Conservation (phyloP, 2,329 filamentous ascomycete genomes). For the Cordyceps javanica region DNA sequence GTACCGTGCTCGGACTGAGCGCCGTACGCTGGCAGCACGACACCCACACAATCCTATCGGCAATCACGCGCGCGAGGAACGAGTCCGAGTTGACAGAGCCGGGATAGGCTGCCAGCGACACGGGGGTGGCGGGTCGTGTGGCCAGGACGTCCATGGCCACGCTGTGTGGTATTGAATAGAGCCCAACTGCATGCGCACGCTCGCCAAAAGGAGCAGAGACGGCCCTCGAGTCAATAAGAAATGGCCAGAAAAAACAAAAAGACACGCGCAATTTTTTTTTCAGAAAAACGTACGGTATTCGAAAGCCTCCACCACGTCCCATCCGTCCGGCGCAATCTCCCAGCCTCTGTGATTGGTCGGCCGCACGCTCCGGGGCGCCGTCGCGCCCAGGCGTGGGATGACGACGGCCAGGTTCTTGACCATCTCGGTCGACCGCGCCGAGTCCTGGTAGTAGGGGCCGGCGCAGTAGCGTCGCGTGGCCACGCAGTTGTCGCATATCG, state of each 20-base stretch:
- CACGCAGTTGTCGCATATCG: constrained; percentile 10
- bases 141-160: not conserved
- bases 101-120: not conserved
- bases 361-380: constrained; percentile 3
- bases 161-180: not conserved
- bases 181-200: not conserved
- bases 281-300: constrained; percentile 9
- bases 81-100: constrained; percentile 7
- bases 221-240: no score
- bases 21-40: not conserved
- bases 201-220: not conserved
- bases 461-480: constrained; percentile 9
- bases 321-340: constrained; percentile 3
- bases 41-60: constrained; percentile 7
- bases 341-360: constrained; percentile 6
- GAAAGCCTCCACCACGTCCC: constrained; percentile 9
- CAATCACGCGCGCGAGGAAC: constrained; percentile 7
- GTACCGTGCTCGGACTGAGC: not conserved
- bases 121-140: not conserved
- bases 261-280: no score
- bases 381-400: not conserved
- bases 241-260: not conserved
- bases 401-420: not conserved
- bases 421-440: not conserved
- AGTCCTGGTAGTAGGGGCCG: constrained; percentile 10